These are phyloP conservation scores for Bipolaris oryzae DNA, from an alignment of 2,329 filamentous ascomycete genomes.

Conservation along the genomic window DNA sequence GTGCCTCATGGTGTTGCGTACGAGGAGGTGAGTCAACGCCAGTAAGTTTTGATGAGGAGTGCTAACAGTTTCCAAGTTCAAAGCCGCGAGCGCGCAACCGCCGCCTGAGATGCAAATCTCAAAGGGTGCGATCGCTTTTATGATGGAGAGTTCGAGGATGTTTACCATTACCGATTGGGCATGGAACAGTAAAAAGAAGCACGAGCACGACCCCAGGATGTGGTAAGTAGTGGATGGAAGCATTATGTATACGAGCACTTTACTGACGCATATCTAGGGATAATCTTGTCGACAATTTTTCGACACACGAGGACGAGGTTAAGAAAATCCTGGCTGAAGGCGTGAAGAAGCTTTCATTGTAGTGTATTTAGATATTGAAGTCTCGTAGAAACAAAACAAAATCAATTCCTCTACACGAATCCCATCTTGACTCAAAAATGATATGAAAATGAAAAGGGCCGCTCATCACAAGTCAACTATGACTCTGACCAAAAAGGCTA, in stretches of 20 bases:
- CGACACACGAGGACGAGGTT: conserved; percentile 54
- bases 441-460: background rate
- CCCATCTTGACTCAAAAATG: background rate
- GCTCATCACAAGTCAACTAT: background rate
- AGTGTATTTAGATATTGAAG: background rate
- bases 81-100: conserved; percentile 60
- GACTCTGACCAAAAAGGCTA: conserved; percentile 2
- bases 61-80: conserved; percentile 42
- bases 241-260: fast-evolving
- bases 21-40: conserved; percentile 47
- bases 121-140: conserved; percentile 66
- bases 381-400: background rate
- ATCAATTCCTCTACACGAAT: too few species aligned
- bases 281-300: conserved; percentile 60
- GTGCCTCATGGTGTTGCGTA: conserved; percentile 68
- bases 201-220: conserved; percentile 55
- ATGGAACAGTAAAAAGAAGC: conserved; percentile 52
- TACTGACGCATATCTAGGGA: conserved; percentile 42
- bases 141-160: conserved; percentile 62
- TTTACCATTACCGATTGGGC: conserved; percentile 48
- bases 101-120: conserved; percentile 47
- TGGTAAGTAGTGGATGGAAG: conserved; percentile 45
- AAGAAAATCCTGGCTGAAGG: conserved; percentile 52
- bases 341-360: conserved; percentile 30
- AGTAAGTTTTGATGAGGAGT: background rate